These are phyloP conservation scores for Aspergillus awamori DNA, from an alignment of 2,329 filamentous ascomycete species.

Conservation along the genomic window DNA sequence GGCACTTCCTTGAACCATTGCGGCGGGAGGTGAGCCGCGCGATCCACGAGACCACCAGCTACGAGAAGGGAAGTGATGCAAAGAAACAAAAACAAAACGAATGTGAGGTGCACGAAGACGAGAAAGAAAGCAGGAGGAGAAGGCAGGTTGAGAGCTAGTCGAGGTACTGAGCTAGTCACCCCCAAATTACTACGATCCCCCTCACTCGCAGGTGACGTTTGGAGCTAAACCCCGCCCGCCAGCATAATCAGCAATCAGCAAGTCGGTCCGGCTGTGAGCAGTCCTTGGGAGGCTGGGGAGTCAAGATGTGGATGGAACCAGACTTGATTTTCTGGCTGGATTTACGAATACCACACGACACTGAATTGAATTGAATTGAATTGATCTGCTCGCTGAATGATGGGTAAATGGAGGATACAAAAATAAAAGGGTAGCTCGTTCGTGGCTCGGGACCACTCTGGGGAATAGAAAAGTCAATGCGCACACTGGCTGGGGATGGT, in stretches of 20 bases:
- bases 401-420: not conserved
- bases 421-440: not conserved
- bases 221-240: slow-evolving; percentile 24
- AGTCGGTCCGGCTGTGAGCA: not conserved
- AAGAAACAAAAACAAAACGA: slow-evolving; percentile 6
- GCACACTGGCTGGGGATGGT: not conserved
- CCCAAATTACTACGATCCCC: slow-evolving; percentile 13
- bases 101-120: not conserved
- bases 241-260: slow-evolving; percentile 13
- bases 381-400: not conserved
- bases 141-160: slow-evolving; percentile 6
- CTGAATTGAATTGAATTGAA: not conserved
- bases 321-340: not conserved
- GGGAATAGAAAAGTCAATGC: not conserved
- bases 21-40: slow-evolving; percentile 11
- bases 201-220: slow-evolving; percentile 19
- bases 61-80: slow-evolving; percentile 8
- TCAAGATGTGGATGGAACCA: not conserved
- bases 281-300: not conserved
- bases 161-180: not conserved
- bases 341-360: not conserved
- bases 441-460: not conserved
- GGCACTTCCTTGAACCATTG: slow-evolving; percentile 55
- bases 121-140: slow-evolving; percentile 10
- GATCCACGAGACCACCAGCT: not conserved